These are phyloP conservation scores for Xylariomycetidae sp. DNA, from an alignment of 2,329 filamentous ascomycete genomes.

Conservation along the genomic window DNA sequence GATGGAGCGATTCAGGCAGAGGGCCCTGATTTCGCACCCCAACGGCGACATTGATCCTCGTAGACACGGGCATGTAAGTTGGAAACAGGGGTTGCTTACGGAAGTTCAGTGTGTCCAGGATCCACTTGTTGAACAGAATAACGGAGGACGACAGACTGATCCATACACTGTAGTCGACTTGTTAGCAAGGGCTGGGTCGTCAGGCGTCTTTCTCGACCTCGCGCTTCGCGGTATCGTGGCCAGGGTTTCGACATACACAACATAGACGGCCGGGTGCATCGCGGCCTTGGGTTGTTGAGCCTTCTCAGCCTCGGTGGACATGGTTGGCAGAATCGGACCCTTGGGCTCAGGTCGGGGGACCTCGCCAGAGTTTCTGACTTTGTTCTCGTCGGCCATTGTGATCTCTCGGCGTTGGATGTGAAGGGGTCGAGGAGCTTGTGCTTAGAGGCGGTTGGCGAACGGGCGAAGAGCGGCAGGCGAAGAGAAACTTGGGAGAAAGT, in stretches of 20 bases:
- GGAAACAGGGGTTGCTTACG: constrained; percentile 43
- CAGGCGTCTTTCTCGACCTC: constrained; percentile 1
- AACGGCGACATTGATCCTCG: too few relatives aligned
- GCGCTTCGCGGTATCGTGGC: not conserved
- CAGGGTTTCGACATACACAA: constrained; percentile 46
- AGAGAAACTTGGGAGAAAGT: constrained; percentile 1
- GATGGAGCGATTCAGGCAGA: too few relatives aligned
- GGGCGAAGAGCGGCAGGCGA: not conserved
- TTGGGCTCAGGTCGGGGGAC: constrained; percentile 52
- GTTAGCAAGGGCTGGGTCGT: too few relatives aligned
- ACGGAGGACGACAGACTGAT: constrained; percentile 88
- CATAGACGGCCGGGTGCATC: constrained; percentile 81
- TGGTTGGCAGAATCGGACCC: constrained; percentile 65
- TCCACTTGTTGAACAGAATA: constrained; percentile 99
- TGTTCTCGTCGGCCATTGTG: constrained; percentile 66
- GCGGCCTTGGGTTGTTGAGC: constrained; percentile 55
- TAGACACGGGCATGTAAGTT: too few relatives aligned
- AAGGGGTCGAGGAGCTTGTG: constrained; percentile 3
- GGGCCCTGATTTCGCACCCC: too few relatives aligned
- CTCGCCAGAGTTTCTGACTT: constrained; percentile 78
- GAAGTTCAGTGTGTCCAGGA: constrained; percentile 80
- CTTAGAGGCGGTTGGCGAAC: constrained; percentile 3
- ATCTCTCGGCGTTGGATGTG: constrained; percentile 2
- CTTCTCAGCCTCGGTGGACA: constrained; percentile 73
- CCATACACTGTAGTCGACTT: constrained; percentile 62